Percentiles rank a stretch among this genome's conserved stretches.
phyloP scores from a whole-genome alignment of 176 grass and related monocot genomes.

The Tuctoria greenei region DNA sequence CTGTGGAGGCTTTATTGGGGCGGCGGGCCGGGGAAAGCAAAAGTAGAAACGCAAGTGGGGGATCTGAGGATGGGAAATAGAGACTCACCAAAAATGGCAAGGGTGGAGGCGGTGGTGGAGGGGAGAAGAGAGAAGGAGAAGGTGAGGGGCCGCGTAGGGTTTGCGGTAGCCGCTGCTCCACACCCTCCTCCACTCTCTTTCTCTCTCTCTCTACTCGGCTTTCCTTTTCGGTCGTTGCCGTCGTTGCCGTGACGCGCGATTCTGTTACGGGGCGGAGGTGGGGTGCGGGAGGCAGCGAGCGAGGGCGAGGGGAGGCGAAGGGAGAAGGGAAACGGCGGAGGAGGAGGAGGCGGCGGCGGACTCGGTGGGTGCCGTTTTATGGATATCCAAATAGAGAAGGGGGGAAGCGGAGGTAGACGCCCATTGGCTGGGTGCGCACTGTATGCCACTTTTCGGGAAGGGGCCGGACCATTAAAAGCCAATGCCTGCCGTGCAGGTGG shows the following conservation, averaged over 20 bases:
- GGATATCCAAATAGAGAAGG: constrained; percentile 1
- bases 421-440: constrained; percentile 25
- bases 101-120: constrained; percentile 3
- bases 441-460: constrained; percentile 31
- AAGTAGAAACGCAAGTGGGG: constrained; percentile 33
- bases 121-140: neutral
- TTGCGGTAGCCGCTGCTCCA: constrained; percentile 29
- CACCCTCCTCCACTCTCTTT: neutral
- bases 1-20: neutral
- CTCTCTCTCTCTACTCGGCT: constrained; percentile 34
- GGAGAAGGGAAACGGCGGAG: neutral
- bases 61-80: constrained; percentile 47
- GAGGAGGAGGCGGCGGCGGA: neutral
- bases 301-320: neutral
- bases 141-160: constrained; percentile 30
- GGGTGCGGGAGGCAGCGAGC: neutral
- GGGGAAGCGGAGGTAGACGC: neutral
- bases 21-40: constrained; percentile 19
- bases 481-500: neutral
- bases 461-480: neutral
- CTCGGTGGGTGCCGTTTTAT: constrained; percentile 11
- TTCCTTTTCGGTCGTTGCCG: constrained; percentile 48
- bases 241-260: constrained; percentile 29
- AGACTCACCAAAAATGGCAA: constrained; percentile 57
- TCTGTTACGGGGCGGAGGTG: neutral